Base-by-base conservation (phyloP, 2,329 filamentous ascomycete species). In the Rhinocladiella mackenziei region DNA sequence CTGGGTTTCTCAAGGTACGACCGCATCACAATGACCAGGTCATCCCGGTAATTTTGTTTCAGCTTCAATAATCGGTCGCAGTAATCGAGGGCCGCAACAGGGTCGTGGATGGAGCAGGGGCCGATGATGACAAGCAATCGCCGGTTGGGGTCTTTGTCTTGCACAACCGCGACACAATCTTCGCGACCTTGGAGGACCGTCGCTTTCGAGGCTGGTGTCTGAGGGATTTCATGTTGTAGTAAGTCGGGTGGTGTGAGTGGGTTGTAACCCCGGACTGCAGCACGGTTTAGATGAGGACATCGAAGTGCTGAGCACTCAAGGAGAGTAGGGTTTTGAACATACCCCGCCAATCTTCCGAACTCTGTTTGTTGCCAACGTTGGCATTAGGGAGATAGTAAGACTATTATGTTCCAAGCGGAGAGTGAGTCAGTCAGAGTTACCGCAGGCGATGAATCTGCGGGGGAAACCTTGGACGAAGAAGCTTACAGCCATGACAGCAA, bases 1-100 rank as follows among this genome's bases (percentile, higher is more conserved):
- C 92, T 84, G 30, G 92, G 92, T 77, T 98, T 98, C 76, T 98
- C 92, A 39, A 98, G 84, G 78, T 98, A 98, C 63, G 89, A 89
- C 59, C 92, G 87, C 92, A 98, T 98, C 62, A 98, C 83, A 65
- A 98, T 86, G 66, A 83, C 83, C 34, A 98, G 77, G 64, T 97
- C 89, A 58, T 81, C 75, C 50, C 82, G 80, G 51, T 96, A 82
- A 74, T 84, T 87, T 54, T 85, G 79, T 48, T 89, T 80, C 35
- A 96, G 73, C 40, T 75, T 70, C 70, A 88, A 85, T 36, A 98
- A 78, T 45, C 83, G 80, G 51, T 76, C 71, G 64, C 85, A 87
- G 75, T 98, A 98, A 68, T 96, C 89, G 58, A 94, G 74, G 29
- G 92, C 92, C 10, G 81, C 81, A 36, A 75, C 80, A 6, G 92